Evolutionary conservation across 371 early-diverging fungal species (phyloP), one percentile per base, ranked within the genome.

Genomic region (Lichtheimia ornata): DNA sequence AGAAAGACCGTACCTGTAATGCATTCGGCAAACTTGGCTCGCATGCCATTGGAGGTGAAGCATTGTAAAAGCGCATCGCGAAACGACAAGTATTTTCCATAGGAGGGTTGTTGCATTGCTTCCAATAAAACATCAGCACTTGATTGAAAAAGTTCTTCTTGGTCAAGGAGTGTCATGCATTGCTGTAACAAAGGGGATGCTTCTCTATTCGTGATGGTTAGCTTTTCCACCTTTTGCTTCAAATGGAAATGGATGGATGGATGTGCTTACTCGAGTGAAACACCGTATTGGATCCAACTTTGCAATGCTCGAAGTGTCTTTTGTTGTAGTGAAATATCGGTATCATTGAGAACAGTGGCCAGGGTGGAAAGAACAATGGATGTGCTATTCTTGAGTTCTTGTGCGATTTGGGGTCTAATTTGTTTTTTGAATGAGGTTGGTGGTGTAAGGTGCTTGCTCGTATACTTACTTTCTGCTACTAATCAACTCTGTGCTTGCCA

Each of bases 211-310:
- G 6, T 0, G 47, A 47, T 13, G 11, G 14, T 18, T 5, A 47
- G 22, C 2, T 18, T 0, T 45, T 15, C 11, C 5, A 18, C 15
- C 4, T 47, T 47, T 7, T 47, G 12, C 11, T 7, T 47, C 22
- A 1, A 11, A 47, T 47, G 17, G n/a, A n/a, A n/a, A n/a, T n/a
- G n/a, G n/a, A n/a, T n/a, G 12, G 44, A 47, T 47, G 22, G 2
- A 3, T 17, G 56, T 17, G 53, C 80, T 62, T 81, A 84, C 82
- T 84, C 85, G 40, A 84, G 70, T 5, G 76, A 50, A 41, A 88
- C 65, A 2, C 87, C 86, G 50, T 88, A 88, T 52, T 82, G 82
- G 22, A 88, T 75, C 88, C 88, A 88, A 43, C 86, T 84, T 49
- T 82, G 80, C 44, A 86, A 71, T 58, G 84, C 84, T 41, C 66